Base-by-base conservation (phyloP, 371 early-diverging fungal genomes). In the Entomophthora muscae region DNA sequence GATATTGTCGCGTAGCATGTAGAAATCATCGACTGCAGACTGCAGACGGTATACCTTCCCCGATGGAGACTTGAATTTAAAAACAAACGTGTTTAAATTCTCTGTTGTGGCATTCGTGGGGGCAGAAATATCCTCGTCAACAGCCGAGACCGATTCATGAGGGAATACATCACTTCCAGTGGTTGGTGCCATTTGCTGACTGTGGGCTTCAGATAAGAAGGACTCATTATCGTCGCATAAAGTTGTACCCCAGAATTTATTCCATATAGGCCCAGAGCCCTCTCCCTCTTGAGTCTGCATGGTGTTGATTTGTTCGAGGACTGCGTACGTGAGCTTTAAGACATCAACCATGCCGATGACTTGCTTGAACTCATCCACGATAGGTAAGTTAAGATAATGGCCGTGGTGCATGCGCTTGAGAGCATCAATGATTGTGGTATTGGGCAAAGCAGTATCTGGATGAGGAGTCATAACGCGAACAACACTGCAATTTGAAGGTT, bases 391-490 rank as follows among this genome's bases (percentile, higher is more conserved):
- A 57, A 95, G 78, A 72, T 90, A 97, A 65, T 92, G 90, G 2
- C 93, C 90, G 69, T 89, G 83, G 73, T 98, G 85, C 86, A 98
- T 89, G 72, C 89, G 91, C 72, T 90, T 90, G 65, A 98, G 78
- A 2, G 94, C 98, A 32, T 95, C 95, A 64, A 95, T 71, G 64
- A 96, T 89, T 59, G 90, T 83, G 31, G 88, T 88, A 29, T 82
- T 74, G 17, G 87, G 78, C 52, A 78, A 68, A 0, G 93, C 91
- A n/a, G 90, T 88, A 74, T 98, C 97, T 5, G 98, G 98, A 65
- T 96, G 93, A 61, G 96, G 96, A 0, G 98, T 98, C 96, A 97
- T 94, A n/a, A 95, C 94, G 65, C 95, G 85, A 31, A 93, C 88
- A 53, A 95, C 94, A 33, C 88, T 85, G 68, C 95, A 95, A 26